Evolutionary conservation across 2,329 filamentous ascomycete species (phyloP).

Genomic region (Penicillium sp.): DNA sequence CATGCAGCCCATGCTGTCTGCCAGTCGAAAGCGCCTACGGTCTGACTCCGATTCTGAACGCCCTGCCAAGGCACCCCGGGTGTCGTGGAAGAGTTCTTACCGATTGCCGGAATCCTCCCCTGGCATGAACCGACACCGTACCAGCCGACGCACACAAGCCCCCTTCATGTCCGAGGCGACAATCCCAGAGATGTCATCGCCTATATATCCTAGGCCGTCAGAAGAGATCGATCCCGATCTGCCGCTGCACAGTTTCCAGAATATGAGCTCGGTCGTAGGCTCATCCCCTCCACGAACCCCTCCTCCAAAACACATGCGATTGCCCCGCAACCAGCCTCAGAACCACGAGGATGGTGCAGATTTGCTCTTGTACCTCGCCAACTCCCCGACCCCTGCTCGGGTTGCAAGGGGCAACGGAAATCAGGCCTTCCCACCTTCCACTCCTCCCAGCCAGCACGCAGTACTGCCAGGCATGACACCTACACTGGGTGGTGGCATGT

Average conservation of each 20-base stretch:
- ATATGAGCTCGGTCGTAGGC: constrained; percentile 53
- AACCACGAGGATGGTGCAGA: constrained; percentile 78
- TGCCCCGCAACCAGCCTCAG: constrained; percentile 51
- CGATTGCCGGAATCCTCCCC: constrained; percentile 83
- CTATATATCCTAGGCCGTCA: constrained; percentile 36
- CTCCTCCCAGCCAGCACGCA: constrained; percentile 66
- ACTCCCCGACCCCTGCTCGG: constrained; percentile 82
- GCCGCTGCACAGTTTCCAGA: constrained; percentile 51
- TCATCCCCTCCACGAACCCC: constrained; percentile 86
- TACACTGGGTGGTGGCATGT: constrained; percentile 65
- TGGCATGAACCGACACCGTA: constrained; percentile 70
- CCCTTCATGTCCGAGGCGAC: constrained; percentile 76
- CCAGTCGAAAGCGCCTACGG: constrained; percentile 67
- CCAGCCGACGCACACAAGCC: constrained; percentile 71
- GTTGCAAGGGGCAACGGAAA: constrained; percentile 46
- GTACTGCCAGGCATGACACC: constrained; percentile 51
- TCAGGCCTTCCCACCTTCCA: constrained; percentile 63
- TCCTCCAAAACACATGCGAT: constrained; percentile 57
- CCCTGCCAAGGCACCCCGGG: constrained; percentile 58
- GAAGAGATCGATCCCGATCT: constrained; percentile 81
- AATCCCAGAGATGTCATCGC: constrained; percentile 62
- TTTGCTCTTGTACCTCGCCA: constrained; percentile 77
- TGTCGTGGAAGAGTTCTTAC: constrained; percentile 73
- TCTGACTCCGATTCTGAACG: constrained; percentile 56
- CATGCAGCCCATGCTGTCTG: constrained; percentile 47